phyloP scores from a whole-genome alignment of 1,284 basidiomycete species.

The Heterobasidion irregulare region DNA sequence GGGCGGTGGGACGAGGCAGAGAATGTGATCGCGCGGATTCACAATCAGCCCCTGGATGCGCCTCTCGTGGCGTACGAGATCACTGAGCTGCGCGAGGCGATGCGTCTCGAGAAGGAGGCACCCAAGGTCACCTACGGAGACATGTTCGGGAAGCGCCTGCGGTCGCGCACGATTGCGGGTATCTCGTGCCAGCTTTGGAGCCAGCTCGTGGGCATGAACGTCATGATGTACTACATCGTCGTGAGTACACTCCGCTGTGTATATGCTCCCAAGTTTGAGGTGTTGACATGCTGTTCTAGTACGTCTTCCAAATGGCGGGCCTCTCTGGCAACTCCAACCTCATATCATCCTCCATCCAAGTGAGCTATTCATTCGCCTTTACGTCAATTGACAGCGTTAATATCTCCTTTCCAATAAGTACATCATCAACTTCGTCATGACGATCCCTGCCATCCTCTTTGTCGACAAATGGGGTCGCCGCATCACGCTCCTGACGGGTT shows the following conservation, averaged over 20 bases:
- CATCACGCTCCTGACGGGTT: slow-evolving; percentile 36
- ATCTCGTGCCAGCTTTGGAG: slow-evolving; percentile 58
- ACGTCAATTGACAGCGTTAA: not conserved
- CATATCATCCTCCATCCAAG: slow-evolving; percentile 32
- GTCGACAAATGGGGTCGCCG: slow-evolving; percentile 37
- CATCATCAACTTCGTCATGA: slow-evolving; percentile 34
- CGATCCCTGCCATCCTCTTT: slow-evolving; percentile 29
- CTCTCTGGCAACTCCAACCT: slow-evolving; percentile 34
- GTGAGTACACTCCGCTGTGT: not conserved
- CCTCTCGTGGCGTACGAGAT: not conserved
- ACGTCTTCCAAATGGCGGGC: slow-evolving; percentile 33
- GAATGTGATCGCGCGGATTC: not conserved
- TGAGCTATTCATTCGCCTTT: not conserved
- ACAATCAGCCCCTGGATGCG: not conserved
- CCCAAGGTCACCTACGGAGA: not conserved
- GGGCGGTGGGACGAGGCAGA: slow-evolving; percentile 1
- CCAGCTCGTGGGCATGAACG: slow-evolving; percentile 54
- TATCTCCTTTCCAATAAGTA: not conserved
- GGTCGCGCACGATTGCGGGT: slow-evolving; percentile 52
- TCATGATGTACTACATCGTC: slow-evolving; percentile 14
- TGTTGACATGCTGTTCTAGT: not conserved
- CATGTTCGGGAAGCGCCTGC: slow-evolving; percentile 34
- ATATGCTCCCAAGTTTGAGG: not conserved
- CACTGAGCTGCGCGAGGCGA: slow-evolving; percentile 5
- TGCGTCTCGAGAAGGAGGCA: slow-evolving; percentile 6